Percentiles rank a stretch among this genome's conserved stretches.
Conservation (phyloP, 345 rosid species). For the Euphorbia tirucalli region DNA sequence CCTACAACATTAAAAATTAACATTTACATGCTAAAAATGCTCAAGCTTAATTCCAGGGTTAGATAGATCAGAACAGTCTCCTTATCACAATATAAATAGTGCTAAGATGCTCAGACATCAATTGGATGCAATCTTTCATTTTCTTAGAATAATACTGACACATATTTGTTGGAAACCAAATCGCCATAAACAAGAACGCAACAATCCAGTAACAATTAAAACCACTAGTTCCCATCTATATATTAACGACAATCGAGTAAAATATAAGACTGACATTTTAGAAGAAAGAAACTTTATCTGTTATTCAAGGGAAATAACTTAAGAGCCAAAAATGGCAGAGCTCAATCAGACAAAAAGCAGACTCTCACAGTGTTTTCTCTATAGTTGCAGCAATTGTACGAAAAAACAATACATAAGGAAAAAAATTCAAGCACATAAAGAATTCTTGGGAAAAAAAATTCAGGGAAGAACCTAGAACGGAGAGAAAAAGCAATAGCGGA, state of each 20-base stretch:
- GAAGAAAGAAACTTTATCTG: neutral
- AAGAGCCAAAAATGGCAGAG: neutral
- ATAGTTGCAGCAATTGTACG: neutral
- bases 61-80: neutral
- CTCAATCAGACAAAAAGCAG: neutral
- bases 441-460: no score
- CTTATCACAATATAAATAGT: neutral
- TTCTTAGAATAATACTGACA: neutral
- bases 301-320: neutral
- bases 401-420: no score
- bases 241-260: neutral
- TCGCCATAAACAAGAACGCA: neutral
- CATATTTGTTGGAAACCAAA: neutral
- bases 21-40: no score
- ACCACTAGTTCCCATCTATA: neutral
- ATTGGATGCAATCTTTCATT: neutral
- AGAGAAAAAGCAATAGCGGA: no score
- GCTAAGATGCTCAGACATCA: neutral
- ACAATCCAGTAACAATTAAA: neutral
- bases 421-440: no score
- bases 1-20: conserved; percentile 51
- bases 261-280: neutral
- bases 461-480: no score
- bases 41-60: neutral
- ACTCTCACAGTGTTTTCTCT: no score